Evolutionary conservation across 2,329 filamentous ascomycete genomes (phyloP).

Genomic region (Aspergillus brunneoviolaceus): DNA sequence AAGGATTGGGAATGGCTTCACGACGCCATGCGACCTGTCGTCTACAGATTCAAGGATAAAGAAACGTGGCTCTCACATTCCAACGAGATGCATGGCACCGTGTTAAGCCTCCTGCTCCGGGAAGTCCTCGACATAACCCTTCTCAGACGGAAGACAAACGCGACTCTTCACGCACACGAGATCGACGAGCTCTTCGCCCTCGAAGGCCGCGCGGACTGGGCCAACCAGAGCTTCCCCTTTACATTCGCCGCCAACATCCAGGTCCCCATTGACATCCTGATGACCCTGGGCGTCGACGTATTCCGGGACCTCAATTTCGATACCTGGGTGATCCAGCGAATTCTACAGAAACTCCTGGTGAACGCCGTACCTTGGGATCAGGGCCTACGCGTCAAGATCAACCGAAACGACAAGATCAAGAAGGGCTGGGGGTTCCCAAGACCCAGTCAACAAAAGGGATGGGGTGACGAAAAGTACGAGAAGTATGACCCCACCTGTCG

Average conservation of each 20-base stretch:
- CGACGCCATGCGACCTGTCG: constrained; percentile 30
- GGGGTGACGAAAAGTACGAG: constrained; percentile 2
- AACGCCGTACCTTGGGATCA: constrained; percentile 33
- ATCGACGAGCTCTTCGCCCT: constrained; percentile 37
- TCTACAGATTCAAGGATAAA: background rate
- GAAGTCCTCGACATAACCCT: constrained; percentile 40
- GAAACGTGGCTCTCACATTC: constrained; percentile 19
- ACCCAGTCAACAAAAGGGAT: background rate
- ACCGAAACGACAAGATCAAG: background rate
- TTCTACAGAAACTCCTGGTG: constrained; percentile 33
- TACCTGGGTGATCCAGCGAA: constrained; percentile 38
- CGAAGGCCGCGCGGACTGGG: constrained; percentile 18
- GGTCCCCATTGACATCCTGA: constrained; percentile 39
- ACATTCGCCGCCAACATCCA: constrained; percentile 35
- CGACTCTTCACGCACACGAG: constrained; percentile 33
- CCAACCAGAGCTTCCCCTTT: constrained; percentile 30
- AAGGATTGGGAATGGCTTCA: constrained; percentile 38
- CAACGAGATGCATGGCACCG: constrained; percentile 34
- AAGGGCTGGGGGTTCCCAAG: background rate
- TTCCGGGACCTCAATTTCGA: constrained; percentile 39
- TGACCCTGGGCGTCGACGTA: constrained; percentile 36
- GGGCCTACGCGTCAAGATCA: background rate
- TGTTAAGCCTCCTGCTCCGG: constrained; percentile 35
- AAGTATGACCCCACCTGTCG: constrained; percentile 25
- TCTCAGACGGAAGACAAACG: constrained; percentile 25